A percentile compares a stretch with the other conserved stretches of the same genome.
phyloP scores from a whole-genome alignment of 2,329 filamentous ascomycete species.

The Fusarium nisikadoi region DNA sequence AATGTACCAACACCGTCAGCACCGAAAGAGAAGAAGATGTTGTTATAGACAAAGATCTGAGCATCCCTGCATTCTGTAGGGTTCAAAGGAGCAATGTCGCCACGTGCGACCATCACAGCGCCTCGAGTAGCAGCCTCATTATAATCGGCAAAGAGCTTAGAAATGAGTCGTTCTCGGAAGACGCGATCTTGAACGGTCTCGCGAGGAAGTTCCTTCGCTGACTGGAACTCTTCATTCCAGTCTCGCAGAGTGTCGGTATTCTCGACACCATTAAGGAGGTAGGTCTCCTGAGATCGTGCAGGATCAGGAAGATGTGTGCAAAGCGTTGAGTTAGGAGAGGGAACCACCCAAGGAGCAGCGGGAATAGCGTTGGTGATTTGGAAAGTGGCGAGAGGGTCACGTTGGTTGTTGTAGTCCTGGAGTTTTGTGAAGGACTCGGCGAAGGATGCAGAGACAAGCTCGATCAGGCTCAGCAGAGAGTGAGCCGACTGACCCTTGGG shows the following conservation, averaged over 20 bases:
- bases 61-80: slow-evolving; percentile 92
- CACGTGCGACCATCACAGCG: slow-evolving; percentile 89
- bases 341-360: slow-evolving; percentile 90
- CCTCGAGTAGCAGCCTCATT: slow-evolving; percentile 94
- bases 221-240: slow-evolving; percentile 99
- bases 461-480: slow-evolving; percentile 84
- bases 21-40: slow-evolving; percentile 99
- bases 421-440: slow-evolving; percentile 77
- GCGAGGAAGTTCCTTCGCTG: slow-evolving; percentile 91
- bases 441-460: slow-evolving; percentile 86
- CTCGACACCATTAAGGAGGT: slow-evolving; percentile 88
- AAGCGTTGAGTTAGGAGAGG: slow-evolving; percentile 70
- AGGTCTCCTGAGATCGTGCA: slow-evolving; percentile 91
- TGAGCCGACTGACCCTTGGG: slow-evolving; percentile 85
- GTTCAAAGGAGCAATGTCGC: slow-evolving; percentile 93
- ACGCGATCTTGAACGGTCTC: slow-evolving; percentile 95
- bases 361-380: slow-evolving; percentile 96
- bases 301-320: slow-evolving; percentile 83
- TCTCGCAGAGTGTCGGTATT: slow-evolving; percentile 94
- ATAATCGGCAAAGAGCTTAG: slow-evolving; percentile 97
- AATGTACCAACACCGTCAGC: slow-evolving; percentile 98
- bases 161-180: slow-evolving; percentile 91
- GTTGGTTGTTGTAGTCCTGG: slow-evolving; percentile 84
- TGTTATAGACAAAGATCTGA: slow-evolving; percentile 99
- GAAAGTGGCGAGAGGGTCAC: slow-evolving; percentile 91